phyloP scores from a whole-genome alignment of 192 early-diverging fungal species.

The Podila epigama region DNA sequence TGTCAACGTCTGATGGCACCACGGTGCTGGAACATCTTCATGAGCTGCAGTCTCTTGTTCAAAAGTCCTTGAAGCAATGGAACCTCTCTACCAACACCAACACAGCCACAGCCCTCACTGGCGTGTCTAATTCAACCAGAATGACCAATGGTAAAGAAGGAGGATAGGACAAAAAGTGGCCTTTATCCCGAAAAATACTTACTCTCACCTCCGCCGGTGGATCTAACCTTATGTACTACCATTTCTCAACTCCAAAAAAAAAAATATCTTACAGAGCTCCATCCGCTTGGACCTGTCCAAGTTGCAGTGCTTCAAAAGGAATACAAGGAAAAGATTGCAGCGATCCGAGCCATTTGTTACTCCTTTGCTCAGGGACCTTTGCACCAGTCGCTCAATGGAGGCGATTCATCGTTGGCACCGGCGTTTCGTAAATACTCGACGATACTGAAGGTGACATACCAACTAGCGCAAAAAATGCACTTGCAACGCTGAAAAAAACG shows the following conservation, averaged over 20 bases:
- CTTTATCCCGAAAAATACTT: no score
- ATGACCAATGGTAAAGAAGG: constrained; percentile 21
- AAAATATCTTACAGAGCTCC: constrained; percentile 17
- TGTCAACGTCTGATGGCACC: constrained; percentile 27
- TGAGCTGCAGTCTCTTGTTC: constrained; percentile 23
- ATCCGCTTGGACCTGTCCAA: constrained; percentile 44
- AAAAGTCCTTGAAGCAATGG: constrained; percentile 46
- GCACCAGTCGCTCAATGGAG: constrained; percentile 40
- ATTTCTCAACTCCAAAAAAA: not conserved
- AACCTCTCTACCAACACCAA: constrained; percentile 20
- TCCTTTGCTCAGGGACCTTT: constrained; percentile 46
- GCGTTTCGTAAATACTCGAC: constrained; percentile 33
- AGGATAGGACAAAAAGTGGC: not conserved
- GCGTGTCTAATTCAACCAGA: constrained; percentile 15
- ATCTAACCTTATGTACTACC: not conserved
- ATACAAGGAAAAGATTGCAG: constrained; percentile 48
- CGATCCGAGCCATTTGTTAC: constrained; percentile 40
- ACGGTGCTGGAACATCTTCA: constrained; percentile 47
- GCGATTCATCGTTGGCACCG: constrained; percentile 23
- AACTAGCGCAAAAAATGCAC: not conserved
- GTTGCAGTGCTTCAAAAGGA: constrained; percentile 26
- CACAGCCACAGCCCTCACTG: constrained; percentile 11
- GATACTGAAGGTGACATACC: constrained; percentile 23
- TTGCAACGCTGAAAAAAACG: not conserved
- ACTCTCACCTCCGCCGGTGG: not conserved